Evolutionary conservation across 2,329 filamentous ascomycete genomes (phyloP), one percentile per base, ranked within the genome.

Genomic region (Alternaria triticimaculans): DNA sequence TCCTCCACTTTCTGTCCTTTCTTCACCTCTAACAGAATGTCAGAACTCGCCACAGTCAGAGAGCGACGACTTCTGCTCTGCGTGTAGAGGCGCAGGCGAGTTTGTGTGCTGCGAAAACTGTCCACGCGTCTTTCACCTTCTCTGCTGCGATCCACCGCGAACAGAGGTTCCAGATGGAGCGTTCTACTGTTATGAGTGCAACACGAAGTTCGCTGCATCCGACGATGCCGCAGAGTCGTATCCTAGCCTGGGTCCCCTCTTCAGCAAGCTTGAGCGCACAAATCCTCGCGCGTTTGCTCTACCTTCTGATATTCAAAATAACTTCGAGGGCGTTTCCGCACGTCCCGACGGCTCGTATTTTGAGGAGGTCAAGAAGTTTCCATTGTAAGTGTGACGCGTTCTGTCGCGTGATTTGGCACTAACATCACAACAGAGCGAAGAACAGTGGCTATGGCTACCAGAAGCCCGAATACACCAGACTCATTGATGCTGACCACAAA

Each of bases 91-190:
- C 67, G 91, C 89, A 70, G 95, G 95, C 61, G 89, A 93, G 71
- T 87, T 99, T 67, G 87, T 98, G 69, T 97, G 94, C 82, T 99
- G 96, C 80, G 96, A 98, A 82, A 92, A 92, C 66, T 99, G 96
- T 82, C 88, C 90, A 64, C 89, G 93, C 70, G 93, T 94, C 6
- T 97, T 96, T 81, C 96, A 98, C 81, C 93, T 96, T 78, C 86
- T 88, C 63, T 98, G 96, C 79, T 88, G 96, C 70, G 91, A 96
- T 79, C 94, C 95, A 65, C 91, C 93, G 43, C 84, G 73, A 57
- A 58, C 69, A 25, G 65, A 73, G 33, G 72, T 76, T 58, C 76
- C 77, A 37, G 72, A 76, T 33, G 77, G 75, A 9, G 72, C 73
- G 15, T 98, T 94, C 92, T 96, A 87, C 79, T 98, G 95, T 82